Percentiles rank a stretch among this genome's conserved stretches.
Evolutionary conservation across 139 green algal genomes (phyloP).

Genomic region (Chlamydomonas incerta): DNA sequence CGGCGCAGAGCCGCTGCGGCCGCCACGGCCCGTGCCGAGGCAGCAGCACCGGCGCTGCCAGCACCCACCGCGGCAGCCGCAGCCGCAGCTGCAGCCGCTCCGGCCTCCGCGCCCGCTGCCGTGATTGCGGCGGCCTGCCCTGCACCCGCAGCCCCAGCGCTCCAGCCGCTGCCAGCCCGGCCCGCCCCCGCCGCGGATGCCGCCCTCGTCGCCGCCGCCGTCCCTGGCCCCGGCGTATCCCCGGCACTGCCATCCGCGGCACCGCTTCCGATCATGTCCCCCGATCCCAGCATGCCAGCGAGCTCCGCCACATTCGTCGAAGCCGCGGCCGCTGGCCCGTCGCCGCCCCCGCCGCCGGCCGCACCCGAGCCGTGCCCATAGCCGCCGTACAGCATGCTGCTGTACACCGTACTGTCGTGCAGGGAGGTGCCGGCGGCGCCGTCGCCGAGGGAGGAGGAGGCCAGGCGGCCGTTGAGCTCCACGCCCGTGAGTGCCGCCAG

Average conservation of each 20-base stretch:
- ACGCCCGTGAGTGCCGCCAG: conserved; percentile 22
- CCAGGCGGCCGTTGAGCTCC: neutral
- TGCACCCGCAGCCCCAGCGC: too few relatives aligned
- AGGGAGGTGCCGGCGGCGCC: neutral
- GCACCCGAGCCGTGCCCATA: neutral
- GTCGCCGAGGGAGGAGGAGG: neutral
- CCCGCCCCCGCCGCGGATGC: too few relatives aligned
- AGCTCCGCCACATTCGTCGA: neutral
- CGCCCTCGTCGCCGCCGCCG: neutral
- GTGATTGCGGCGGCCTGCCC: too few relatives aligned
- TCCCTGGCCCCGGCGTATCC: too few relatives aligned
- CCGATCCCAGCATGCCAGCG: too few relatives aligned
- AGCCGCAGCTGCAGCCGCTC: too few relatives aligned
- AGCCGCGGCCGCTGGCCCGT: neutral
- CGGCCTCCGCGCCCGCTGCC: too few relatives aligned
- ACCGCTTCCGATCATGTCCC: neutral
- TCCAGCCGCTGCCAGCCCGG: too few relatives aligned
- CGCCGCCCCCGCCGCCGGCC: neutral
- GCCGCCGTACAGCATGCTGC: neutral
- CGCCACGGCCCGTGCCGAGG: too few relatives aligned
- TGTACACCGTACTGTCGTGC: neutral
- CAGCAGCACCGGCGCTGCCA: too few relatives aligned
- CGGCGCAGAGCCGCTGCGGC: neutral
- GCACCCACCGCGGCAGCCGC: too few relatives aligned
- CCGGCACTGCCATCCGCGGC: too few relatives aligned